phyloP scores from a whole-genome alignment of 2,329 filamentous ascomycete species.

The Sclerotinia minor region DNA sequence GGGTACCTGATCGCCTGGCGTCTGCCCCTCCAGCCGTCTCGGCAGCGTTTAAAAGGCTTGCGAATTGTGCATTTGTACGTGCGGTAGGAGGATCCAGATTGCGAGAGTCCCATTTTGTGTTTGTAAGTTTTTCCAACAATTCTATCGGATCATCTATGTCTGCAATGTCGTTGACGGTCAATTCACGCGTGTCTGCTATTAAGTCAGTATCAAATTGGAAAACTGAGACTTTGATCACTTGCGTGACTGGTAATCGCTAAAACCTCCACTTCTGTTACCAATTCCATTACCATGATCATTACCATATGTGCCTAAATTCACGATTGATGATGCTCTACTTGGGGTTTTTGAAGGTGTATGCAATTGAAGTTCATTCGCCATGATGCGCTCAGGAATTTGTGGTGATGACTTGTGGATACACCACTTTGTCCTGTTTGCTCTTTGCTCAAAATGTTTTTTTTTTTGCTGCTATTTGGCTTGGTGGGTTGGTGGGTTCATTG shows the following conservation, averaged over 20 bases:
- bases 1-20: constrained; percentile 14
- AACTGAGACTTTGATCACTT: constrained; percentile 23
- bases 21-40: constrained; percentile 34
- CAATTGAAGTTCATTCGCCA: constrained; percentile 14
- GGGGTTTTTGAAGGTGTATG: constrained; percentile 12
- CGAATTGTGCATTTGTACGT: constrained; percentile 35
- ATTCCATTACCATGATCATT: constrained; percentile 24
- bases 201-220: constrained; percentile 28
- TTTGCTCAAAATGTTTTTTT: constrained; percentile 19
- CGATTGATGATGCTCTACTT: not conserved
- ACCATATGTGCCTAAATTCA: constrained; percentile 15
- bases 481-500: constrained; percentile 19
- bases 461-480: constrained; percentile 23
- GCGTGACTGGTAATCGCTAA: constrained; percentile 8
- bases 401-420: constrained; percentile 8
- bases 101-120: constrained; percentile 32
- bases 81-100: not conserved
- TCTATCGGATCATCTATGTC: constrained; percentile 34
- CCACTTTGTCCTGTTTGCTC: constrained; percentile 20
- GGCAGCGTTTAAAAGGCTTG: constrained; percentile 36
- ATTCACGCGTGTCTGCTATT: constrained; percentile 27
- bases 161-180: constrained; percentile 27
- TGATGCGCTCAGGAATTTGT: constrained; percentile 7
- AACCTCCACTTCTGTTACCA: constrained; percentile 27
- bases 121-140: constrained; percentile 37